Evolutionary conservation across 768 basidiomycete genomes (phyloP).

Genomic region (Tephrocybe sp.): DNA sequence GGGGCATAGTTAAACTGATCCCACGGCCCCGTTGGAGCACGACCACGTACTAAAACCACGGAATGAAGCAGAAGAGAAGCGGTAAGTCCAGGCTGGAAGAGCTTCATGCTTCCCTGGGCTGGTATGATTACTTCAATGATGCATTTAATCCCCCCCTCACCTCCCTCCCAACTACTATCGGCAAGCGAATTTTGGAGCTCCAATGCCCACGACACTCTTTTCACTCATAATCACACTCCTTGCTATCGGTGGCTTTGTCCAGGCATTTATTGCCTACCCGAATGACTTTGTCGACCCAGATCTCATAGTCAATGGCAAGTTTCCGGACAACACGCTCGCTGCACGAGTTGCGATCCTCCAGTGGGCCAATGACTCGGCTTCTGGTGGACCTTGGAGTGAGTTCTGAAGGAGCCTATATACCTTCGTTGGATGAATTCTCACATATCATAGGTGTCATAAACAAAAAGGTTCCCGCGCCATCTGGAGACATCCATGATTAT

Average conservation of each 20-base stretch:
- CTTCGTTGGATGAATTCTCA: too few species aligned
- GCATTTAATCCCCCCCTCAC: too few species aligned
- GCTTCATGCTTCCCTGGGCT: too few species aligned
- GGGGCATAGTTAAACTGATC: conserved; percentile 52
- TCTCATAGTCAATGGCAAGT: conserved; percentile 41
- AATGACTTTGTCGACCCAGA: conserved; percentile 57
- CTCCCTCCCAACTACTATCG: too few species aligned
- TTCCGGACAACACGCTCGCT: conserved; percentile 37
- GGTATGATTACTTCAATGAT: too few species aligned
- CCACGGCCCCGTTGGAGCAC: conserved; percentile 50
- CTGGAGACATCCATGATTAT: conserved; percentile 58
- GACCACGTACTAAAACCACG: not conserved
- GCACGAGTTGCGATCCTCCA: conserved; percentile 43
- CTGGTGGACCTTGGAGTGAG: conserved; percentile 54
- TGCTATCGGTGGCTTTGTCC: conserved; percentile 12
- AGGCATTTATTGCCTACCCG: conserved; percentile 40
- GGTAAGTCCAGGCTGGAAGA: not conserved
- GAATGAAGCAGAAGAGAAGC: not conserved
- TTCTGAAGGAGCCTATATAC: conserved; percentile 2
- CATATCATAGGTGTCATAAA: conserved; percentile 47
- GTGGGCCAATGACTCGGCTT: conserved; percentile 45
- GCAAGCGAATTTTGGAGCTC: conserved; percentile 12
- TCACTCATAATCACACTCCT: conserved; percentile 16
- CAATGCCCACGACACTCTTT: conserved; percentile 31
- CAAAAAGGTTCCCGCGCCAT: conserved; percentile 46